Conservation (phyloP, 495 filamentous ascomycete genomes). For the Hyaloscypha finlandica region DNA sequence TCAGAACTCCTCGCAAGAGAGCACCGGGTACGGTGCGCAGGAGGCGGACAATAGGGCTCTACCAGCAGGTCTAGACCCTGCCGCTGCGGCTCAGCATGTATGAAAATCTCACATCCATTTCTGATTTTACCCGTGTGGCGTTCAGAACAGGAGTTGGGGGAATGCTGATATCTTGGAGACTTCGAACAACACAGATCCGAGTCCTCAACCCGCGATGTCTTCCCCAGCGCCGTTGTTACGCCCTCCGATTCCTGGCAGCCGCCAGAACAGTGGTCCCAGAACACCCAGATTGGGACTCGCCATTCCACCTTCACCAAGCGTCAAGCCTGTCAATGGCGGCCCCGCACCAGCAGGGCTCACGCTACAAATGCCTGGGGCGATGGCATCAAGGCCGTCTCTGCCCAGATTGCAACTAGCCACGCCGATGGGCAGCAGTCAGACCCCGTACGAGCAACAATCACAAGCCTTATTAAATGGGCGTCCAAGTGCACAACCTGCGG, state of each 20-base stretch:
- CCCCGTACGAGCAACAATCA: slow-evolving; percentile 59
- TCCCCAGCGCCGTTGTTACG: slow-evolving; percentile 78
- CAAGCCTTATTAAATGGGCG: slow-evolving; percentile 43
- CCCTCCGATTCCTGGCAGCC: slow-evolving; percentile 76
- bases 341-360: slow-evolving; percentile 35
- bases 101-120: not conserved
- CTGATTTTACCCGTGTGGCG: not conserved
- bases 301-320: slow-evolving; percentile 82
- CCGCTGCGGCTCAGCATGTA: slow-evolving; percentile 9
- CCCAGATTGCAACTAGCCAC: slow-evolving; percentile 81
- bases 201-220: slow-evolving; percentile 59
- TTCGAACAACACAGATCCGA: slow-evolving; percentile 19
- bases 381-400: slow-evolving; percentile 55
- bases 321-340: slow-evolving; percentile 60
- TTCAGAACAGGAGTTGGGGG: not conserved
- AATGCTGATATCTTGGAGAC: slow-evolving; percentile 22
- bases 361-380: slow-evolving; percentile 35
- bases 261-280: slow-evolving; percentile 60
- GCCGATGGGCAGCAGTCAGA: slow-evolving; percentile 73
- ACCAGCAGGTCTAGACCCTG: slow-evolving; percentile 8
- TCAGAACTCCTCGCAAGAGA: slow-evolving; percentile 17
- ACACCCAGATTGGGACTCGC: slow-evolving; percentile 82
- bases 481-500: slow-evolving; percentile 37
- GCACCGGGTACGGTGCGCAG: slow-evolving; percentile 21
- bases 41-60: slow-evolving; percentile 15